These are phyloP conservation scores for Taxillus chinensis DNA, from an alignment of 164 flowering plant species.

Conservation along the genomic window DNA sequence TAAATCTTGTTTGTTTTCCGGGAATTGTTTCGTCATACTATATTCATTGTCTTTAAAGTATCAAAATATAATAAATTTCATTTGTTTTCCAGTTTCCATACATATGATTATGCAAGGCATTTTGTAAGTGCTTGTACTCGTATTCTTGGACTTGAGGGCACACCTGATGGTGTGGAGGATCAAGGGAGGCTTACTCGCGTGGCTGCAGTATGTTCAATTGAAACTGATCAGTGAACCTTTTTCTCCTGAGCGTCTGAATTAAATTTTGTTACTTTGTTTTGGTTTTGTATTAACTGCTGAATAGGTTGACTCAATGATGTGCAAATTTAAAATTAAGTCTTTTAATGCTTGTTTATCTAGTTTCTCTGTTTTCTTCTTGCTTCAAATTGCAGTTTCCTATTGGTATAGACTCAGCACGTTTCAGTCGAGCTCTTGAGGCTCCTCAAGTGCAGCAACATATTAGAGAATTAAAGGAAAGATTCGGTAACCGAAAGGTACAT, in stretches of 20 bases:
- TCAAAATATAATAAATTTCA: background rate
- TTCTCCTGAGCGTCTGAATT: background rate
- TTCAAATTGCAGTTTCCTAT: constrained; percentile 4
- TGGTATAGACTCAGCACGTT: constrained; percentile 1
- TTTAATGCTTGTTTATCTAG: background rate
- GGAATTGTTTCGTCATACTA: background rate
- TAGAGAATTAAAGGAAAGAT: constrained; percentile 2
- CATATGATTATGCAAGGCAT: constrained; percentile 3
- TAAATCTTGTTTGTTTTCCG: background rate
- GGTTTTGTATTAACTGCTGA: background rate
- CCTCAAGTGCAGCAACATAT: constrained; percentile 1
- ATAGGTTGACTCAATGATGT: background rate
- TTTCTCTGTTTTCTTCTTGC: background rate
- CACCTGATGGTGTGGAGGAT: constrained; percentile 6
- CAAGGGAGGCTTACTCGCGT: constrained; percentile 4
- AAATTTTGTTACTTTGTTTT: no score
- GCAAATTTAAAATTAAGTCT: background rate
- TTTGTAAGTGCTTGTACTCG: constrained; percentile 6
- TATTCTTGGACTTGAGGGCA: constrained; percentile 5
- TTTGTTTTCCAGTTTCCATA: constrained; percentile 1
- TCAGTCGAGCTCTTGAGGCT: constrained; percentile 2
- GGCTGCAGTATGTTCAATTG: constrained; percentile 1
- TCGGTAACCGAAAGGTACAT: constrained; percentile 1
- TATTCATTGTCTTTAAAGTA: background rate
- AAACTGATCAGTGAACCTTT: background rate